Percentiles rank a stretch among this genome's conserved stretches.
Evolutionary conservation across 1,284 basidiomycete species (phyloP).

Genomic region (Malassezia obtusa): DNA sequence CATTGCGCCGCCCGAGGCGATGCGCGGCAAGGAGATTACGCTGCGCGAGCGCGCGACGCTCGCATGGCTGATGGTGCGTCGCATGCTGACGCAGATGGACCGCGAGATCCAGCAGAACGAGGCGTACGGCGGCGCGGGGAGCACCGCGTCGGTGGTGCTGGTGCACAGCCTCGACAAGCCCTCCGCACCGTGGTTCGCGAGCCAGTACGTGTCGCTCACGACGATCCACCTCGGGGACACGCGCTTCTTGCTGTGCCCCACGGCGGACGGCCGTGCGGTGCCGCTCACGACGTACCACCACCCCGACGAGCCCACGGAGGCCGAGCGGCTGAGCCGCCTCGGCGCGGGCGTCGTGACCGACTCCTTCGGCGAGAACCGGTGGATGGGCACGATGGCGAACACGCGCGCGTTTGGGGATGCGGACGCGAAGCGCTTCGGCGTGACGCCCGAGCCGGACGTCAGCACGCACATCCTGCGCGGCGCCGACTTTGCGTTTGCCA

Average conservation of each 20-base stretch:
- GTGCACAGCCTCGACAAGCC: conserved; percentile 71
- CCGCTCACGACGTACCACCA: conserved; percentile 66
- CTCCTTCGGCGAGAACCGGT: conserved; percentile 86
- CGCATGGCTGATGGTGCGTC: conserved; percentile 30
- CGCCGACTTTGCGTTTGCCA: conserved; percentile 32
- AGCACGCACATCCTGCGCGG: conserved; percentile 62
- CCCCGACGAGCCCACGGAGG: conserved; percentile 76
- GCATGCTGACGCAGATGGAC: conserved; percentile 21
- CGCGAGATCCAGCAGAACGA: conserved; percentile 34
- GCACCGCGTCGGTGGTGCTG: conserved; percentile 79
- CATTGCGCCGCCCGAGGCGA: conserved; percentile 25
- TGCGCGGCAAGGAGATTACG: conserved; percentile 28
- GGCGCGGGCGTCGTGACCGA: conserved; percentile 82
- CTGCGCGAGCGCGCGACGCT: conserved; percentile 42
- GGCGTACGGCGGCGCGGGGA: conserved; percentile 54
- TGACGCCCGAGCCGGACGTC: conserved; percentile 93
- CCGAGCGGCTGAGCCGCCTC: conserved; percentile 71
- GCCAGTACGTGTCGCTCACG: conserved; percentile 52
- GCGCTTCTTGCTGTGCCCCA: conserved; percentile 69
- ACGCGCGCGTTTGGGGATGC: conserved; percentile 89
- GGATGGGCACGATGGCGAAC: conserved; percentile 92
- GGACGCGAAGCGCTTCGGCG: conserved; percentile 60
- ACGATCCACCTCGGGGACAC: conserved; percentile 84
- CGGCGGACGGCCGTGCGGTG: conserved; percentile 61
- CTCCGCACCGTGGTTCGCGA: conserved; percentile 51